Percentiles rank a stretch among this genome's conserved stretches.
Conservation (phyloP, 2,329 filamentous ascomycete species). For the Tolypocladium paradoxum region DNA sequence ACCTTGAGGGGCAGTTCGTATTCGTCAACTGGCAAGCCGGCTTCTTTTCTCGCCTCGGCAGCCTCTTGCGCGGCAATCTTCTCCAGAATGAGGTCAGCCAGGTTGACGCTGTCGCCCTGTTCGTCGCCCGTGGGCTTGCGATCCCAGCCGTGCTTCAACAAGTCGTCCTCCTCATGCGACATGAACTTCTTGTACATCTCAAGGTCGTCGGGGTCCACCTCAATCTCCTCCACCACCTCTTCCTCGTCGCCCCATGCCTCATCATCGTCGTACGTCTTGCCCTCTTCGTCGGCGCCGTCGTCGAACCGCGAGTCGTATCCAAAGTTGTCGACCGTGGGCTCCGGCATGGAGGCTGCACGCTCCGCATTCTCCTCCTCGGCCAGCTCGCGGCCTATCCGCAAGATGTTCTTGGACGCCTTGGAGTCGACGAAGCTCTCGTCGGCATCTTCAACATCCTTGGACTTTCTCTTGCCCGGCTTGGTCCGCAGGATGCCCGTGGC, state of each 20-base stretch:
- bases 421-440: slow-evolving; percentile 72
- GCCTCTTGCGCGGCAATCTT: slow-evolving; percentile 92
- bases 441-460: slow-evolving; percentile 49
- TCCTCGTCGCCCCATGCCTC: slow-evolving; percentile 74
- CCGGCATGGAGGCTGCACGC: slow-evolving; percentile 25
- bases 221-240: slow-evolving; percentile 58
- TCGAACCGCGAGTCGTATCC: slow-evolving; percentile 69
- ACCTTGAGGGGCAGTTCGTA: slow-evolving; percentile 85
- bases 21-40: slow-evolving; percentile 61
- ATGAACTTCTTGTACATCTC: slow-evolving; percentile 89
- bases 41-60: slow-evolving; percentile 33
- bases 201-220: slow-evolving; percentile 80
- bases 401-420: slow-evolving; percentile 77
- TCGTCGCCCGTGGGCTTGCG: slow-evolving; percentile 33
- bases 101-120: slow-evolving; percentile 54
- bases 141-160: slow-evolving; percentile 56
- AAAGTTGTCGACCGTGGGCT: slow-evolving; percentile 45
- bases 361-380: slow-evolving; percentile 60
- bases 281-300: slow-evolving; percentile 38
- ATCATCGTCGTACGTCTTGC: slow-evolving; percentile 36
- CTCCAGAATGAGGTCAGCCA: slow-evolving; percentile 85
- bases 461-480: slow-evolving; percentile 61
- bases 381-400: slow-evolving; percentile 81
- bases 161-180: slow-evolving; percentile 58
- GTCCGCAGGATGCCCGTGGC: slow-evolving; percentile 60